These are phyloP conservation scores for Ogataea nitratoaversa DNA, from an alignment of 805 yeast species.

Conservation along the genomic window DNA sequence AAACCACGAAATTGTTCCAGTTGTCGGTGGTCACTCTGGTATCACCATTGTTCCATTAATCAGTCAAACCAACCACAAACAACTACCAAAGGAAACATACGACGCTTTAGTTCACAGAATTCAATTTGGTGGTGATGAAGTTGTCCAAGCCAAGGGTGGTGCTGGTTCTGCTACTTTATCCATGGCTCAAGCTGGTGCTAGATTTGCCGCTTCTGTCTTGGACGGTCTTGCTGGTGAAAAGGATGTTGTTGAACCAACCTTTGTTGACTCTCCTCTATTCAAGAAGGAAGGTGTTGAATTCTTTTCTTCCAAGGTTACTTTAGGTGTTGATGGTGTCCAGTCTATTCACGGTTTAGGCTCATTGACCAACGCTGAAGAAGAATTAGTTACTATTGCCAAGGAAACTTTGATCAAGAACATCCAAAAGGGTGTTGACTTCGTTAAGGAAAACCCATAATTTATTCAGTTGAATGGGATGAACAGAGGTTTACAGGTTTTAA, in stretches of 20 bases:
- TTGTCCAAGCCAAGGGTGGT: slow-evolving; percentile 80
- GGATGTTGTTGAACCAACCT: slow-evolving; percentile 49
- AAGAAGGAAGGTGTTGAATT: slow-evolving; percentile 89
- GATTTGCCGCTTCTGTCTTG: slow-evolving; percentile 65
- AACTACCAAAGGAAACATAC: slow-evolving; percentile 58
- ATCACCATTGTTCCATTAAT: slow-evolving; percentile 91
- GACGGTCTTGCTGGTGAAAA: slow-evolving; percentile 46
- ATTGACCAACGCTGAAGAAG: slow-evolving; percentile 75
- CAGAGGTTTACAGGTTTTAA: too few species aligned
- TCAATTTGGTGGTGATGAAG: slow-evolving; percentile 91
- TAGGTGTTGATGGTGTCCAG: slow-evolving; percentile 88
- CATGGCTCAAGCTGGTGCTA: slow-evolving; percentile 83
- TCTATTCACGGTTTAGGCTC: slow-evolving; percentile 75
- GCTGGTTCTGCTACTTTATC: slow-evolving; percentile 83
- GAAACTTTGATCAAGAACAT: slow-evolving; percentile 89
- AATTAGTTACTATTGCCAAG: slow-evolving; percentile 75
- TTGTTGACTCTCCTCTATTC: slow-evolving; percentile 73
- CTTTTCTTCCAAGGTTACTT: slow-evolving; percentile 92
- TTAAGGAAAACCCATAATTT: slow-evolving; percentile 59
- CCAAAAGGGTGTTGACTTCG: slow-evolving; percentile 89
- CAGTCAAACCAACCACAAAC: slow-evolving; percentile 73
- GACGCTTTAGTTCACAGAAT: slow-evolving; percentile 78
- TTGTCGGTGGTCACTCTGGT: slow-evolving; percentile 98
- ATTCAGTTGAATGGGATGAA: too few species aligned
- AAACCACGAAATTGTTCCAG: slow-evolving; percentile 69